Conservation (phyloP, 23 red algal genomes). For the Cyanidium caldarium region DNA sequence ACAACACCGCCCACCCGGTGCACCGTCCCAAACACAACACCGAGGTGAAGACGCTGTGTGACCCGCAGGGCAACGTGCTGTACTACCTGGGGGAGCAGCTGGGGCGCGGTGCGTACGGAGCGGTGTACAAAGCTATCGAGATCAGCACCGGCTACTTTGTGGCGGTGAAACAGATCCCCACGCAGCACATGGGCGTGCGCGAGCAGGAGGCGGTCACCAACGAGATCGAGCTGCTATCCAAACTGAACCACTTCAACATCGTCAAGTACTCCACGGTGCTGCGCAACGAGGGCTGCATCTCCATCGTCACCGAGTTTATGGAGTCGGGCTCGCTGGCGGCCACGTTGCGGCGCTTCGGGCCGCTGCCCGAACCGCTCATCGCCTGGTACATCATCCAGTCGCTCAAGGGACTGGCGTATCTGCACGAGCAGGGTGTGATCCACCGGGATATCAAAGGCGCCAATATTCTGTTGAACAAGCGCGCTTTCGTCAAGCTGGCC, state of each 20-base stretch:
- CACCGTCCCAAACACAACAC: too few relatives aligned
- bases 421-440: slow-evolving; percentile 93
- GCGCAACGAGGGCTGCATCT: background rate
- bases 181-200: background rate
- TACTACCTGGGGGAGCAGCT: slow-evolving; percentile 10
- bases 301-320: slow-evolving; percentile 18
- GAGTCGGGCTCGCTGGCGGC: slow-evolving; percentile 16
- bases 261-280: slow-evolving; percentile 2
- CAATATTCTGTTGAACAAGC: slow-evolving; percentile 88
- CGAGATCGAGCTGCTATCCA: slow-evolving; percentile 4
- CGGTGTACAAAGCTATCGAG: slow-evolving; percentile 16
- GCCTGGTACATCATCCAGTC: slow-evolving; percentile 59
- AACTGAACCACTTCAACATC: slow-evolving; percentile 4
- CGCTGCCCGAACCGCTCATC: slow-evolving; percentile 52
- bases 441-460: slow-evolving; percentile 98
- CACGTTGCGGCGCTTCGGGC: slow-evolving; percentile 10
- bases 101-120: slow-evolving; percentile 12
- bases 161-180: slow-evolving; percentile 19
- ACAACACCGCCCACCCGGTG: too few relatives aligned
- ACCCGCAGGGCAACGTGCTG: background rate
- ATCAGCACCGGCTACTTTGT: slow-evolving; percentile 13
- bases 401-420: slow-evolving; percentile 53
- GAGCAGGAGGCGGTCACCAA: background rate
- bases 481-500: slow-evolving; percentile 75
- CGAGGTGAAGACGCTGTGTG: background rate